Percentiles rank a stretch among this genome's conserved stretches.
phyloP scores from a whole-genome alignment of 1,139 yeast genomes.

The Spencermartinsiella ligniputridi region DNA sequence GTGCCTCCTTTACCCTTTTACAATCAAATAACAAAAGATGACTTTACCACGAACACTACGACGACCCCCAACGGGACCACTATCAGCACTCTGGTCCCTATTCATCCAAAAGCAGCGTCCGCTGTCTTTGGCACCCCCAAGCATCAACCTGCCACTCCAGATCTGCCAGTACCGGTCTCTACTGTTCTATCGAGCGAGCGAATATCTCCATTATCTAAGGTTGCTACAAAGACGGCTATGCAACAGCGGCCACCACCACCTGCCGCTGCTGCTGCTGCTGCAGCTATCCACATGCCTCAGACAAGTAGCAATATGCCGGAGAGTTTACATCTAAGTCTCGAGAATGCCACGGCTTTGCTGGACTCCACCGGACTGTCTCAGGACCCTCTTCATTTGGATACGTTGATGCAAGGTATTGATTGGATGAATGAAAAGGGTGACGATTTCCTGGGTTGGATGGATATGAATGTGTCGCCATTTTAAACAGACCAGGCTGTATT shows the following conservation, averaged over 20 bases:
- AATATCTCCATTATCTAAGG: neutral
- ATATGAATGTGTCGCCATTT: slow-evolving; percentile 54
- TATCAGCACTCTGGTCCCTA: slow-evolving; percentile 81
- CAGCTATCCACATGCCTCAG: slow-evolving; percentile 16
- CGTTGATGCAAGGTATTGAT: slow-evolving; percentile 69
- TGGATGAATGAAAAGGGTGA: slow-evolving; percentile 80
- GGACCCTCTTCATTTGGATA: slow-evolving; percentile 33
- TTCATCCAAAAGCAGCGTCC: slow-evolving; percentile 32
- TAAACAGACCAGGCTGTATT: slow-evolving; percentile 1
- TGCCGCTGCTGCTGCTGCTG: neutral
- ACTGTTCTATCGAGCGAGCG: neutral
- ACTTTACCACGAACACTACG: slow-evolving; percentile 76
- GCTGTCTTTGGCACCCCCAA: slow-evolving; percentile 12
- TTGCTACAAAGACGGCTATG: neutral
- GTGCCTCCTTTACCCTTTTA: slow-evolving; percentile 81
- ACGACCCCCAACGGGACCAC: slow-evolving; percentile 94
- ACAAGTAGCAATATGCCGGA: slow-evolving; percentile 9
- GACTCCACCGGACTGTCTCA: slow-evolving; percentile 30
- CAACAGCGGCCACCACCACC: neutral
- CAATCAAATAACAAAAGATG: slow-evolving; percentile 88
- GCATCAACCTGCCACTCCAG: neutral
- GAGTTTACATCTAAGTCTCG: slow-evolving; percentile 2
- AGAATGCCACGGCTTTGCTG: slow-evolving; percentile 19
- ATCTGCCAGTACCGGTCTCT: neutral
- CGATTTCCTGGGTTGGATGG: slow-evolving; percentile 96